Conservation (phyloP, 495 filamentous ascomycete genomes). For the Rhizodiscina lignyota region DNA sequence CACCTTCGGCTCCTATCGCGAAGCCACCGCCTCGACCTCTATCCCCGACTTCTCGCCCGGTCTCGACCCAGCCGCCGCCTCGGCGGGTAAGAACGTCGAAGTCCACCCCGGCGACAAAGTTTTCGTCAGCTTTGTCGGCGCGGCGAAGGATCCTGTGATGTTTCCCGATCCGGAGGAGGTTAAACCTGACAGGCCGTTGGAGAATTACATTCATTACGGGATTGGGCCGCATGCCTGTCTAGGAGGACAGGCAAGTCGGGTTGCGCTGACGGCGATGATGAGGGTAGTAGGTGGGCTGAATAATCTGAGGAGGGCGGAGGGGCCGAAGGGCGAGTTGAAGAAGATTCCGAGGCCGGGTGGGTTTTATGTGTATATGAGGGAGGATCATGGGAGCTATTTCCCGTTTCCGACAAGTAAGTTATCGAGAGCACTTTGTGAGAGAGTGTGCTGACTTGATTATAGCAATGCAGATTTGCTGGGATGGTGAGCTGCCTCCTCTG, state of each 20-base stretch:
- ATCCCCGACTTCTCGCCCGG: slow-evolving; percentile 33
- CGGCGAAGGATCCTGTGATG: slow-evolving; percentile 30
- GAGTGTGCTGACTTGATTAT: not conserved
- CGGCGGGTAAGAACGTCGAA: slow-evolving; percentile 17
- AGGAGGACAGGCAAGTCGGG: slow-evolving; percentile 40
- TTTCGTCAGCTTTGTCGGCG: slow-evolving; percentile 29
- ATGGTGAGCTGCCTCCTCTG: slow-evolving; percentile 22
- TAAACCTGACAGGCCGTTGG: slow-evolving; percentile 47
- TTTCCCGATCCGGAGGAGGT: slow-evolving; percentile 58
- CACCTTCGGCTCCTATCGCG: slow-evolving; percentile 40
- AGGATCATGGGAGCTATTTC: slow-evolving; percentile 54
- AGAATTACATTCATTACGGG: slow-evolving; percentile 52
- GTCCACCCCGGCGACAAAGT: slow-evolving; percentile 36
- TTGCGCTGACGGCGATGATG: slow-evolving; percentile 28
- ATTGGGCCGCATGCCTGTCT: slow-evolving; percentile 44
- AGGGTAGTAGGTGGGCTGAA: slow-evolving; percentile 23
- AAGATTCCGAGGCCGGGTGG: slow-evolving; percentile 44
- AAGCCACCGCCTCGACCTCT: slow-evolving; percentile 24
- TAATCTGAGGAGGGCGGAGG: slow-evolving; percentile 49
- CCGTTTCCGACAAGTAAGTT: slow-evolving; percentile 54
- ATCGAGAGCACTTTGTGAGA: slow-evolving; percentile 5
- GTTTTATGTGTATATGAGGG: slow-evolving; percentile 51
- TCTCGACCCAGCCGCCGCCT: no score
- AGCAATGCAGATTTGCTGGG: slow-evolving; percentile 29
- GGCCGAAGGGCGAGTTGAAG: slow-evolving; percentile 57